Percentiles rank a stretch among this genome's conserved stretches.
Evolutionary conservation across 805 yeast genomes (phyloP).

Genomic region (Teunomyces funiuensis): DNA sequence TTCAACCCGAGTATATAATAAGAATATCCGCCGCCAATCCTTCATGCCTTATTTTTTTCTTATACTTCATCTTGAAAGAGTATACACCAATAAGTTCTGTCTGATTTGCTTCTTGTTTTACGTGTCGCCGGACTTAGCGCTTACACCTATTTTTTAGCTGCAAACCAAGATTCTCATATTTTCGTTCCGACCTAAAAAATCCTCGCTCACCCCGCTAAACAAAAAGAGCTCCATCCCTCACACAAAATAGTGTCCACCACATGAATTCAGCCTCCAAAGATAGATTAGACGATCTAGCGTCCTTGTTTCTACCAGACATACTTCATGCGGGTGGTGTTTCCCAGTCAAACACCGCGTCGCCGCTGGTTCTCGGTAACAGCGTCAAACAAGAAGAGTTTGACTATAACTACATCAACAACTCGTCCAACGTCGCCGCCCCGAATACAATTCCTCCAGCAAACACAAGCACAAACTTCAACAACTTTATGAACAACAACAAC

Average conservation of each 20-base stretch:
- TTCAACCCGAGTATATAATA: background rate
- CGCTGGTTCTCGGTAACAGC: conserved; percentile 4
- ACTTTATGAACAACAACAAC: conserved; percentile 22
- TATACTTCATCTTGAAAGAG: too few relatives aligned
- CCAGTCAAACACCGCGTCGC: conserved; percentile 9
- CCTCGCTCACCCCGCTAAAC: conserved; percentile 7
- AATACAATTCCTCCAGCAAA: conserved; percentile 4
- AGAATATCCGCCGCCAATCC: background rate
- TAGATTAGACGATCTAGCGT: conserved; percentile 40
- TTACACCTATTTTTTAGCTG: conserved; percentile 1
- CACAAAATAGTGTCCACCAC: background rate
- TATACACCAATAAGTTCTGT: too few relatives aligned
- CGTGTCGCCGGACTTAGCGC: background rate
- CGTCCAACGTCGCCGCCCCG: conserved; percentile 1
- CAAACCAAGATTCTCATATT: background rate
- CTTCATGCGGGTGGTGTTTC: conserved; percentile 27
- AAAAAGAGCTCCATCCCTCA: background rate
- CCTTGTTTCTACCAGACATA: conserved; percentile 42
- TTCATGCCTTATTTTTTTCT: too few relatives aligned
- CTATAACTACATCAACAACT: conserved; percentile 3
- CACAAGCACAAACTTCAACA: conserved; percentile 16
- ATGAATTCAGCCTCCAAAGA: conserved; percentile 2
- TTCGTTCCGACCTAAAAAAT: background rate
- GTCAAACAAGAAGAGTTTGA: conserved; percentile 16
- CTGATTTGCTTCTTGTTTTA: too few relatives aligned